These are phyloP conservation scores for Nannizziopsis barbatae DNA, from an alignment of 2,329 filamentous ascomycete genomes.

Conservation along the genomic window DNA sequence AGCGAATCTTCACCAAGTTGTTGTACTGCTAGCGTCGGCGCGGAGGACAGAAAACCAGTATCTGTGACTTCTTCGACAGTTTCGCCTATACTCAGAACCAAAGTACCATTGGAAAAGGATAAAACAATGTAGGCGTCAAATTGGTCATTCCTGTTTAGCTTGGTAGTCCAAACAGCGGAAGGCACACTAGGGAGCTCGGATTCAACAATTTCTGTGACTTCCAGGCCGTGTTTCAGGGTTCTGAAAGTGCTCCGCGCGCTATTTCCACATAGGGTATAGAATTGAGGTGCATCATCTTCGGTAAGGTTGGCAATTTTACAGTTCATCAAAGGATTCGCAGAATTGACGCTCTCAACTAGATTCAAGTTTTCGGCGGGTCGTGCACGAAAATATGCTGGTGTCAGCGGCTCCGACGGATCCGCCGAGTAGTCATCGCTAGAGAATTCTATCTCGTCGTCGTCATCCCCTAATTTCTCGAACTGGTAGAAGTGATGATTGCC, in stretches of 20 bases:
- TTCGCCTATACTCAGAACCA: slow-evolving; percentile 90
- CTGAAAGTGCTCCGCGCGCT: slow-evolving; percentile 83
- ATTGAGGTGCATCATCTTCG: slow-evolving; percentile 88
- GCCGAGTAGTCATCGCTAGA: slow-evolving; percentile 70
- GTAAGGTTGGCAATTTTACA: slow-evolving; percentile 86
- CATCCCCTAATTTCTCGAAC: slow-evolving; percentile 92
- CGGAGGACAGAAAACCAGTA: slow-evolving; percentile 79
- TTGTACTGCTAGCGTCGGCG: slow-evolving; percentile 82
- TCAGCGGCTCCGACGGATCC: slow-evolving; percentile 59
- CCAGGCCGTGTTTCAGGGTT: slow-evolving; percentile 81
- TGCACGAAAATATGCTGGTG: slow-evolving; percentile 75
- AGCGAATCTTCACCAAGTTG: slow-evolving; percentile 87
- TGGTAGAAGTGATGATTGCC: slow-evolving; percentile 94
- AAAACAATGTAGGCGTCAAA: slow-evolving; percentile 94
- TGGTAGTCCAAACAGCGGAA: slow-evolving; percentile 89
- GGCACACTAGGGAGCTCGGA: slow-evolving; percentile 83
- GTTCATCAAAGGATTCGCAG: slow-evolving; percentile 83
- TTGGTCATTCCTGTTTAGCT: slow-evolving; percentile 66
- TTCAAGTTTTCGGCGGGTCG: slow-evolving; percentile 70
- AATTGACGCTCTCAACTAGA: slow-evolving; percentile 71
- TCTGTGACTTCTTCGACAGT: slow-evolving; percentile 93
- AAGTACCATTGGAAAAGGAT: slow-evolving; percentile 77
- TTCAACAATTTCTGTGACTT: slow-evolving; percentile 91
- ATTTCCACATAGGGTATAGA: slow-evolving; percentile 83
- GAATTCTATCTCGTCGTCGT: slow-evolving; percentile 82